These are phyloP conservation scores for Platanus orientalis DNA, from an alignment of 164 flowering plant species.

Conservation along the genomic window DNA sequence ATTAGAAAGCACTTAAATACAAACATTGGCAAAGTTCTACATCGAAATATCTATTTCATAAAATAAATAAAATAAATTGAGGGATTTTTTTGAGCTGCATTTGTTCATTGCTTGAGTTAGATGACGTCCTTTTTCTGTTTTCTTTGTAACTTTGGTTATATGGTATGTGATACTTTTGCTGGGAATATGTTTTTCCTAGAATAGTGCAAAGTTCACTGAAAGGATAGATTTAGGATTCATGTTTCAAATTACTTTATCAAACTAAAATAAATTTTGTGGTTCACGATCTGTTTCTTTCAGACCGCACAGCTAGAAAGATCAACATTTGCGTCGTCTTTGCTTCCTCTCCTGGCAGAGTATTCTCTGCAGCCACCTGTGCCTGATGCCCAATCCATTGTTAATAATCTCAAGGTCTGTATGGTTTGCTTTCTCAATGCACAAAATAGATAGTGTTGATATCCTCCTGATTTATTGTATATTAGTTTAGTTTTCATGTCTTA, in stretches of 20 bases:
- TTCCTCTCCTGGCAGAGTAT: conserved; percentile 89
- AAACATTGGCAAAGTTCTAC: too few relatives aligned
- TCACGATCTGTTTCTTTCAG: conserved; percentile 39
- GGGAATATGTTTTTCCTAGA: neutral
- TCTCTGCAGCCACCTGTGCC: conserved; percentile 77
- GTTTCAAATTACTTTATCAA: neutral
- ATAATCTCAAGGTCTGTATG: conserved; percentile 74
- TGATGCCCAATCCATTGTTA: conserved; percentile 94
- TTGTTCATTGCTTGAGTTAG: too few relatives aligned
- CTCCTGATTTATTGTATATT: neutral
- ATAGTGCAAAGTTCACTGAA: neutral
- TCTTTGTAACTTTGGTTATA: neutral
- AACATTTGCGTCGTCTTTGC: conserved; percentile 68
- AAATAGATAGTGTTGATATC: neutral
- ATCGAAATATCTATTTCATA: too few relatives aligned
- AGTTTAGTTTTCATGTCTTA: neutral
- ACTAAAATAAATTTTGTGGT: neutral
- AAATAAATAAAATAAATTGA: too few relatives aligned
- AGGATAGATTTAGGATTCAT: neutral
- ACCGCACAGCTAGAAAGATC: conserved; percentile 90
- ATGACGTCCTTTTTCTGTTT: neutral
- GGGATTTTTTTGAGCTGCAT: too few relatives aligned
- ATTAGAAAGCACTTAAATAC: too few relatives aligned
- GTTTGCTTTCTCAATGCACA: neutral
- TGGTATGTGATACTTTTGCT: neutral